phyloP scores from a whole-genome alignment of 2,329 filamentous ascomycete species.

The Penicillium sp. region DNA sequence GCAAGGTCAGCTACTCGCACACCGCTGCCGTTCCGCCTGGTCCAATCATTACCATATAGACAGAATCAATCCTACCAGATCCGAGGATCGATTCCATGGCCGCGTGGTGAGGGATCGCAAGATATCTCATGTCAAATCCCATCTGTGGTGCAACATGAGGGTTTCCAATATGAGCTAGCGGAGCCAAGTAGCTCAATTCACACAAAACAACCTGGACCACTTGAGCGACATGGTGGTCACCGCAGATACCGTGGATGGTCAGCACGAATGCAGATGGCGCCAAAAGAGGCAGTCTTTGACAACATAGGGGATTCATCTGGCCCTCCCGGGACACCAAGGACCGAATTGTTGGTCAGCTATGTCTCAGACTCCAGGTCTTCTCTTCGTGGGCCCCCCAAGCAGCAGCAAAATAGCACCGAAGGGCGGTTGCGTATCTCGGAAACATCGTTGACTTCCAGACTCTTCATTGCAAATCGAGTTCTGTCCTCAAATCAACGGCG shows the following conservation, averaged over 20 bases:
- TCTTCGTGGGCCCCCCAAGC: neutral
- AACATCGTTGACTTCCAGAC: neutral
- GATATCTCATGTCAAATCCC: neutral
- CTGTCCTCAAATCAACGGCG: neutral
- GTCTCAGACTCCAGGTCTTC: constrained; percentile 12
- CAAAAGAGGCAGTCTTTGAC: constrained; percentile 12
- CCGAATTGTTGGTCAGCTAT: constrained; percentile 26
- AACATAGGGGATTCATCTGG: constrained; percentile 24
- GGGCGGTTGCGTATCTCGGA: neutral
- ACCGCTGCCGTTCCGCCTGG: neutral
- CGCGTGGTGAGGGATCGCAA: neutral
- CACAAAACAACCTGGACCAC: neutral
- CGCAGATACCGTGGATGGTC: constrained; percentile 39
- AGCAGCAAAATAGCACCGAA: neutral
- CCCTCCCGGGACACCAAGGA: constrained; percentile 38
- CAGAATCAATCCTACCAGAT: neutral
- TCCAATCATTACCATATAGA: constrained; percentile 1
- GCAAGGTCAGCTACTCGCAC: neutral
- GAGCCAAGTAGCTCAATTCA: neutral
- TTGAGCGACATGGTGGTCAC: constrained; percentile 3
- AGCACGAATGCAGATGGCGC: constrained; percentile 37
- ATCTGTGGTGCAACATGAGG: neutral
- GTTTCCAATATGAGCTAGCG: neutral
- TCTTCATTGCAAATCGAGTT: neutral
- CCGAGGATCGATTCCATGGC: neutral